Conservation (phyloP, 2,329 filamentous ascomycete genomes). For the Clonostachys solani region DNA sequence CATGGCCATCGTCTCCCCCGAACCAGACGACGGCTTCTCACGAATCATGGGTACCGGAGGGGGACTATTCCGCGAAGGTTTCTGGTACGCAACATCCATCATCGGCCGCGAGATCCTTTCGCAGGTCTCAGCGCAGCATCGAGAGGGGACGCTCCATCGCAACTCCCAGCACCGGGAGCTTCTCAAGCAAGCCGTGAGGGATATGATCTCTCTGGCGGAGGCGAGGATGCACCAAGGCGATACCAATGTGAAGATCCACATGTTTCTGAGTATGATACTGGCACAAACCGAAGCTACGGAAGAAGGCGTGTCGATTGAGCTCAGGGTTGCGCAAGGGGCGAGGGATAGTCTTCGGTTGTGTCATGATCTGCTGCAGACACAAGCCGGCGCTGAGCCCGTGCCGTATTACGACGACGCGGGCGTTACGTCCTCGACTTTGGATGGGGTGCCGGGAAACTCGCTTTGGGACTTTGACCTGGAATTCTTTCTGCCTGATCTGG, state of each 20-base stretch:
- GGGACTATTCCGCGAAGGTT: constrained; percentile 33
- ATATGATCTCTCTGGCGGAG: constrained; percentile 16
- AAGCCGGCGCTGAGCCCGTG: background rate
- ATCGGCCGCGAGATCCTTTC: constrained; percentile 30
- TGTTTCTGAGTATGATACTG: constrained; percentile 31
- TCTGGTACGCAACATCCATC: constrained; percentile 22
- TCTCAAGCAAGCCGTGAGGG: constrained; percentile 21
- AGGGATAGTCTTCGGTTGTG: background rate
- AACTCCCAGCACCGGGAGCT: constrained; percentile 9
- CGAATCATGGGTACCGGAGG: constrained; percentile 28
- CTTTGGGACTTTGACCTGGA: background rate
- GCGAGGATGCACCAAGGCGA: constrained; percentile 30
- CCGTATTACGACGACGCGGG: too few species aligned
- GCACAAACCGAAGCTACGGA: constrained; percentile 21
- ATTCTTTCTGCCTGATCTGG: background rate
- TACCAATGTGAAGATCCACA: constrained; percentile 36
- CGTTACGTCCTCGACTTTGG: background rate
- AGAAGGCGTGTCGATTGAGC: background rate
- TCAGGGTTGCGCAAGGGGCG: background rate
- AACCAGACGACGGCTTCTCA: constrained; percentile 26
- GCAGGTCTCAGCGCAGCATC: constrained; percentile 16
- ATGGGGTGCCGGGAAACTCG: background rate
- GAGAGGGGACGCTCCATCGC: constrained; percentile 19
- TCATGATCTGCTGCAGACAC: background rate
- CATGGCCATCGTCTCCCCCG: constrained; percentile 25